These are phyloP conservation scores for Stephania yunnanensis DNA, from an alignment of 164 flowering plant genomes.

Conservation along the genomic window DNA sequence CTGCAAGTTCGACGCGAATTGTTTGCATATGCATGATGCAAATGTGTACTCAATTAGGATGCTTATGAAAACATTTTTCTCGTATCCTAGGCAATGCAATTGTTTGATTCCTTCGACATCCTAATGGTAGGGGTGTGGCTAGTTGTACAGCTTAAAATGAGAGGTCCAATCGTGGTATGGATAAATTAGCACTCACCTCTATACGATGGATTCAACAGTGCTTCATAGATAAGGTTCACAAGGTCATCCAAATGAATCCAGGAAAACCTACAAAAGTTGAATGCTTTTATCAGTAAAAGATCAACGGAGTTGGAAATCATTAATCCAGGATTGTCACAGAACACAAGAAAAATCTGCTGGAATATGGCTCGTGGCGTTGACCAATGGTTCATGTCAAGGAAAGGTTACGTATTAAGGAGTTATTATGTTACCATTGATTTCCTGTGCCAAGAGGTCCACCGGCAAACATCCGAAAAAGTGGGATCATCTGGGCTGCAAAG, in stretches of 20 bases:
- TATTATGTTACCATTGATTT: slow-evolving; percentile 65
- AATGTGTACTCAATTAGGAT: too few relatives aligned
- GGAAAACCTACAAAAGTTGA: slow-evolving; percentile 64
- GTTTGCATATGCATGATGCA: too few relatives aligned
- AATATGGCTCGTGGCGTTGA: not conserved
- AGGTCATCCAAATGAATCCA: slow-evolving; percentile 99
- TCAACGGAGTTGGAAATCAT: too few relatives aligned
- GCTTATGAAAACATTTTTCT: too few relatives aligned
- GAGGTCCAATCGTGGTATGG: not conserved
- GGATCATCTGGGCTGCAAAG: slow-evolving; percentile 90
- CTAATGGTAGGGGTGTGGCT: not conserved
- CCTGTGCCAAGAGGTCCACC: slow-evolving; percentile 97
- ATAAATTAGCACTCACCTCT: slow-evolving; percentile 39
- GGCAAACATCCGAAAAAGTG: slow-evolving; percentile 91
- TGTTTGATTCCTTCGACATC: not conserved
- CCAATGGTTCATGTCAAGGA: not conserved
- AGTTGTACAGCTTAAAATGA: not conserved
- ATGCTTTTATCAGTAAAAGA: not conserved
- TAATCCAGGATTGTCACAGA: not conserved
- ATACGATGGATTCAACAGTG: slow-evolving; percentile 74
- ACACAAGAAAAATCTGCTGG: not conserved
- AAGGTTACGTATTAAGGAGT: not conserved
- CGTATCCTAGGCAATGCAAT: not conserved
- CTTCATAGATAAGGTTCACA: slow-evolving; percentile 82
- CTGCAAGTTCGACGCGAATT: slow-evolving; percentile 30